Evolutionary conservation across 192 early-diverging fungal genomes (phyloP).

Genomic region (Fimicolochytrium jonesii): DNA sequence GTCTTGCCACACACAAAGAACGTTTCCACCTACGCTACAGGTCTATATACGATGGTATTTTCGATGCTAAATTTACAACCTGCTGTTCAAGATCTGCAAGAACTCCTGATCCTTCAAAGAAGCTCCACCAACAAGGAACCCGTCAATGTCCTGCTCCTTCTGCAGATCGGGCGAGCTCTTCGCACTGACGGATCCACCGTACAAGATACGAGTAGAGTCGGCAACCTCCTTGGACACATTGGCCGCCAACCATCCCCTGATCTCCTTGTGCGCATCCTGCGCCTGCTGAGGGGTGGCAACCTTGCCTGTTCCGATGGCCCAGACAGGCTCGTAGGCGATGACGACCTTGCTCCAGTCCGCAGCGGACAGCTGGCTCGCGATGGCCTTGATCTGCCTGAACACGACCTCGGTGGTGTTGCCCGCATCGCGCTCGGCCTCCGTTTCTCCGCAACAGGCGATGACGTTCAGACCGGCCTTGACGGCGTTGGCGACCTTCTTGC

Average conservation of each 20-base stretch:
- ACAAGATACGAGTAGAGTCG: conserved; percentile 86
- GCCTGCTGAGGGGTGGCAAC: conserved; percentile 91
- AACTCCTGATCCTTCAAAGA: conserved; percentile 76
- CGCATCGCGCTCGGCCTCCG: conserved; percentile 89
- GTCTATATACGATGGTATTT: neutral
- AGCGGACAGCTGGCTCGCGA: conserved; percentile 59
- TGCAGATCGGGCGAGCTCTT: conserved; percentile 78
- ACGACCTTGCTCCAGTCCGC: conserved; percentile 91
- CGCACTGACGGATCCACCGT: conserved; percentile 92
- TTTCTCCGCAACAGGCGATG: conserved; percentile 94
- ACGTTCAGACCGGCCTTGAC: conserved; percentile 85
- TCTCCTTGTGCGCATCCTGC: conserved; percentile 89
- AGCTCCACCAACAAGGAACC: conserved; percentile 99
- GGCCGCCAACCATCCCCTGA: conserved; percentile 81
- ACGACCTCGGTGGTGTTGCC: conserved; percentile 82
- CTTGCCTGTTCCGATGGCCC: conserved; percentile 99
- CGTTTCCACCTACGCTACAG: too few species aligned
- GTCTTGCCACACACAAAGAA: too few species aligned
- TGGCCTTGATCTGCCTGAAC: conserved; percentile 84
- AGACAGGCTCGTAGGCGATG: conserved; percentile 99
- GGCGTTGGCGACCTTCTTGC: conserved; percentile 86
- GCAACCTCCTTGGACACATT: conserved; percentile 84
- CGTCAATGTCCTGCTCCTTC: conserved; percentile 89
- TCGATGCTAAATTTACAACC: conserved; percentile 6
- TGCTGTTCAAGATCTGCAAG: conserved; percentile 15